Evolutionary conservation across 75 land plant species (phyloP), one percentile per base, ranked within the genome.

Genomic region (Adiantum capillusveneris): DNA sequence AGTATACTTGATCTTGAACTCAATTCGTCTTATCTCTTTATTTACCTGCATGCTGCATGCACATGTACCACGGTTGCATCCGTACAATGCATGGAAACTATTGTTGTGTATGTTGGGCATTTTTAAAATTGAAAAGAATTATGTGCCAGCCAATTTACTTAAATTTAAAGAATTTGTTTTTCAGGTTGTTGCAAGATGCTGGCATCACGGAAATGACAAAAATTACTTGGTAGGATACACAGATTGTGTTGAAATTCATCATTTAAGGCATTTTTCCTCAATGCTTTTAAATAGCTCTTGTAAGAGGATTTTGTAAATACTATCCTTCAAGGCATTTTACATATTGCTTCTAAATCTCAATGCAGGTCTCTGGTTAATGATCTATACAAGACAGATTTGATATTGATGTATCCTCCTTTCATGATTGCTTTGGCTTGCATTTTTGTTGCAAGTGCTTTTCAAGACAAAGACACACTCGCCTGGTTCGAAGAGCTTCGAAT

Each of bases 401-500:
- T 94, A 37, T 78, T 89, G 53, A 66, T 84, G 31, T 74, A 94
- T 65, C 91, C 98, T 34, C 98, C 98, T 21, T 83, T 86, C 62
- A 76, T 94, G 90, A 94, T 94, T 29, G 88, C 98, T n/a, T 63
- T 94, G 45, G 95, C 98, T 26, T 89, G 98, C 73, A 90, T 94
- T 48, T 89, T 86, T 51, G 80, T 94, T 71, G 87, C 91, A 22
- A 75, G 96, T 44, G 90, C 82, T 7, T 57, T 79, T 43, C 81
- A 79, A 60, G 98, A 94, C 1, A 89, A 77, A 53, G 96, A 94
- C 42, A 80, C 76, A 12, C 78, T 83, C n/a, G 52, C 81, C 29
- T 94, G 98, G 98, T 94, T 94, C 69, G 98, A 94, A 68, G 98
- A 94, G 66, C 90, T 89, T 29, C 82, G 91, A 9, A 96, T 84